These are phyloP conservation scores for Coemansia sp. DNA, from an alignment of 192 early-diverging fungal genomes.

Conservation along the genomic window DNA sequence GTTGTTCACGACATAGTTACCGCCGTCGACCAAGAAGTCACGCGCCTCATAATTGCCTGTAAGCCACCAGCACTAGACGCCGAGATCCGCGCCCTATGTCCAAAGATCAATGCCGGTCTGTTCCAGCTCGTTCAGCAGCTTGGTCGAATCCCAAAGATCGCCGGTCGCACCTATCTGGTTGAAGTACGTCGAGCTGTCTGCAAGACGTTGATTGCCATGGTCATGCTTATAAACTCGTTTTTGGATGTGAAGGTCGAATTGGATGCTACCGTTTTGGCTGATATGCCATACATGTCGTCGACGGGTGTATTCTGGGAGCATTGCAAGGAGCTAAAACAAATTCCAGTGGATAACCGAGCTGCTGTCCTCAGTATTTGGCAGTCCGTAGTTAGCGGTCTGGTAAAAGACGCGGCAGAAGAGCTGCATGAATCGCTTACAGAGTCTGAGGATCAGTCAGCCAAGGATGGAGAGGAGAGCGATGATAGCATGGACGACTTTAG, in stretches of 20 bases:
- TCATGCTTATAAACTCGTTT: conserved; percentile 42
- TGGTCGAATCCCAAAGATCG: conserved; percentile 31
- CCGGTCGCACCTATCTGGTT: conserved; percentile 35
- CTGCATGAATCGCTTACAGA: conserved; percentile 24
- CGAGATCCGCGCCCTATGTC: conserved; percentile 35
- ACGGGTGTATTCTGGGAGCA: conserved; percentile 53
- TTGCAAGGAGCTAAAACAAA: conserved; percentile 41
- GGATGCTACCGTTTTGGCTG: conserved; percentile 17
- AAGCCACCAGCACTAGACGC: conserved; percentile 41
- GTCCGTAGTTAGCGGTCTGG: conserved; percentile 14
- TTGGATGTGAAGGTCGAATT: conserved; percentile 36
- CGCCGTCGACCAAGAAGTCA: conserved; percentile 49
- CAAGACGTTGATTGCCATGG: conserved; percentile 26
- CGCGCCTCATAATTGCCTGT: conserved; percentile 45
- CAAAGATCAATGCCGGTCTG: conserved; percentile 49
- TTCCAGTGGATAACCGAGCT: conserved; percentile 38
- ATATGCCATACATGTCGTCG: conserved; percentile 27
- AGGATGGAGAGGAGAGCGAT: conserved; percentile 12
- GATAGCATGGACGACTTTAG: conserved; percentile 49
- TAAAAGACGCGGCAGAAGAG: conserved; percentile 46
- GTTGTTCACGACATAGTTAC: conserved; percentile 23
- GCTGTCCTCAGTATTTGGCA: conserved; percentile 28
- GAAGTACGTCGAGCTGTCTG: conserved; percentile 35
- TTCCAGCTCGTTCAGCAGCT: conserved; percentile 44
- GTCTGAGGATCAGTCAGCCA: not conserved